phyloP scores from a whole-genome alignment of 2,329 filamentous ascomycete species.

The Penicillium sp. region DNA sequence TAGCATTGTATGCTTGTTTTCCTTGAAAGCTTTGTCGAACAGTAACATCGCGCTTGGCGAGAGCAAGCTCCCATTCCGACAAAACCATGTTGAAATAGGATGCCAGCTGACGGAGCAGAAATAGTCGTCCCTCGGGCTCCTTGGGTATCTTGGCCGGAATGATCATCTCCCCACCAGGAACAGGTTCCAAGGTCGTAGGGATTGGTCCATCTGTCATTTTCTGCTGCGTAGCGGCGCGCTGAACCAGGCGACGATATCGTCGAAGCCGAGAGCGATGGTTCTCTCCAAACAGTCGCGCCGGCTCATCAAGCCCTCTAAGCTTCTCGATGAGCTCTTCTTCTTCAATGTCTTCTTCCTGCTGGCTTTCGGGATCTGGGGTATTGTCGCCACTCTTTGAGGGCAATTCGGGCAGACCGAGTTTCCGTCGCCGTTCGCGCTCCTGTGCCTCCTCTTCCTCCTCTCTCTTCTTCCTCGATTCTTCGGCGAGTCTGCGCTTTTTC shows the following conservation, averaged over 20 bases:
- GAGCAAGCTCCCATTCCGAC: conserved; percentile 76
- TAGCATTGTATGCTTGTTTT: conserved; percentile 76
- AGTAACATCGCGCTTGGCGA: conserved; percentile 58
- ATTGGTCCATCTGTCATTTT: conserved; percentile 72
- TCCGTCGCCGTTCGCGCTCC: conserved; percentile 69
- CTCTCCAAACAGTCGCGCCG: conserved; percentile 77
- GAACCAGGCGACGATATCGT: conserved; percentile 65
- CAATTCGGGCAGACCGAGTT: conserved; percentile 76
- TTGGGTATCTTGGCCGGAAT: conserved; percentile 62
- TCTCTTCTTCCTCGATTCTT: conserved; percentile 68
- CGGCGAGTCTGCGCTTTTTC: conserved; percentile 76
- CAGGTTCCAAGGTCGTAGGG: conserved; percentile 74
- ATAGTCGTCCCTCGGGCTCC: conserved; percentile 64
- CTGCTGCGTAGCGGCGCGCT: conserved; percentile 37
- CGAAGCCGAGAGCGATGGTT: conserved; percentile 65
- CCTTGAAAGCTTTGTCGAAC: conserved; percentile 73
- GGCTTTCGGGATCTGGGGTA: conserved; percentile 30
- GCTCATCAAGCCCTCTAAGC: conserved; percentile 70
- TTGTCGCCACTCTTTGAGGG: conserved; percentile 38
- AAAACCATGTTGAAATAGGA: conserved; percentile 98
- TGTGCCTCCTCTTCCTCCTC: conserved; percentile 72
- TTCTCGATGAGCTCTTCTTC: conserved; percentile 68
- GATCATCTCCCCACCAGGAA: conserved; percentile 87
- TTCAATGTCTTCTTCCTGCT: conserved; percentile 58
- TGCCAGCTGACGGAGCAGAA: conserved; percentile 81